Evolutionary conservation across 2,329 filamentous ascomycete species (phyloP), one percentile per base, ranked within the genome.

Genomic region (Fusarium sp.): DNA sequence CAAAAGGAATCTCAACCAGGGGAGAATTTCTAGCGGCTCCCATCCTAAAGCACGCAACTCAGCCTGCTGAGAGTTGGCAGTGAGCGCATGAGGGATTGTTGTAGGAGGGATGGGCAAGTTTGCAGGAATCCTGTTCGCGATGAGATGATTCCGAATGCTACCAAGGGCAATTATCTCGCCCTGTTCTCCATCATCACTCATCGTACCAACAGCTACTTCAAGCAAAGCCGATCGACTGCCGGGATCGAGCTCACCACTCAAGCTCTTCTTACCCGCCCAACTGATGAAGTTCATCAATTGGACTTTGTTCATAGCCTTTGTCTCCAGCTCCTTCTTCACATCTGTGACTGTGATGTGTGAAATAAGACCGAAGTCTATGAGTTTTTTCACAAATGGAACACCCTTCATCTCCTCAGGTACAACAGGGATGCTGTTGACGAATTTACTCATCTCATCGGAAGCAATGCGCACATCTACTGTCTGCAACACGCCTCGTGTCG

Each of bases 371-470:
- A 94, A 96, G 39, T 95, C 93, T 62, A 92, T 91, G 49, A 99
- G 83, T 75, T 93, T 94, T 65, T 88, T 88, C 64, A 98, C 89
- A 75, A 99, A 97, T 0, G 87, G 87, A n/a, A 87, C 88, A 14
- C 90, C 86, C 65, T 91, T 89, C 74, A 98, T 86, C 66, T 92
- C 90, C 47, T 93, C 89, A 2, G 95, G 93, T 7, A 98, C 86
- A 42, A 97, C 91, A 0, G 96, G 94, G 69, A 99, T 96, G 38
- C 93, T 93, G 62, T 95, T 92, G 63, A 98, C 90, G 78, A 99
- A 99, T 65, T 87, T 86, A 76, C 83, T 85, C 55, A 91, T 79
- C 74, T 91, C 85, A 84, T 93, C 79, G 79, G 92, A 83, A 79
- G 85, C 93, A 74, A 97, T 88, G 38, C 96, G 93, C 39, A 98